Evolutionary conservation across 371 early-diverging fungal species (phyloP).

Genomic region (Haplosporangium sp.): DNA sequence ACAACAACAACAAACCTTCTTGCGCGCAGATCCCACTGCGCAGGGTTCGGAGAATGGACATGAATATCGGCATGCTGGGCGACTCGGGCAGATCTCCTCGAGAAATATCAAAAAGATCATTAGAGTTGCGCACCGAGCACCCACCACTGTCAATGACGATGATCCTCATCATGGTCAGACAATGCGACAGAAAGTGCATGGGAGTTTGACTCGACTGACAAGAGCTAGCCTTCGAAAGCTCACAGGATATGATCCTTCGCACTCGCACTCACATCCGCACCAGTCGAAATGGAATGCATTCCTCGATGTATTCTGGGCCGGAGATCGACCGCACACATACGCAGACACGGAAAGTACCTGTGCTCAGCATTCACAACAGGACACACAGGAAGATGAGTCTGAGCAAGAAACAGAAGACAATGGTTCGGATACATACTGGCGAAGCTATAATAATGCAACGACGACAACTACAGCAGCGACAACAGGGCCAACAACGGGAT

Average conservation of each 20-base stretch:
- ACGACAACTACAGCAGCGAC: not conserved
- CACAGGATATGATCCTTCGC: not conserved
- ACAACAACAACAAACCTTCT: too few relatives aligned
- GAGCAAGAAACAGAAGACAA: not conserved
- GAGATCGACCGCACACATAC: not conserved
- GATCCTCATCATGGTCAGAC: too few relatives aligned
- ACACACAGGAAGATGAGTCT: not conserved
- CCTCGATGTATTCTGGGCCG: constrained; percentile 8
- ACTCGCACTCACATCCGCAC: not conserved
- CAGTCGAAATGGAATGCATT: not conserved
- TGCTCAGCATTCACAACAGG: too few relatives aligned
- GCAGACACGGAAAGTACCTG: not conserved
- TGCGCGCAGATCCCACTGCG: not conserved
- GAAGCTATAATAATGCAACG: constrained; percentile 4
- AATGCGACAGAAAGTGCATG: too few relatives aligned
- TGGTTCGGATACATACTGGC: constrained; percentile 7
- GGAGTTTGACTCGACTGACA: constrained; percentile 3
- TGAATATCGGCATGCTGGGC: not conserved
- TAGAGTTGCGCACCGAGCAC: not conserved
- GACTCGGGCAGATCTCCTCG: not conserved
- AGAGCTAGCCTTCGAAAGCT: not conserved
- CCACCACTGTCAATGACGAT: too few relatives aligned
- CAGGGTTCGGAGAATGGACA: not conserved
- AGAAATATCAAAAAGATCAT: not conserved
- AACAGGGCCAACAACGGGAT: too few relatives aligned